Conservation (phyloP, 768 basidiomycete species). For the Dacryopinax spathularia region DNA sequence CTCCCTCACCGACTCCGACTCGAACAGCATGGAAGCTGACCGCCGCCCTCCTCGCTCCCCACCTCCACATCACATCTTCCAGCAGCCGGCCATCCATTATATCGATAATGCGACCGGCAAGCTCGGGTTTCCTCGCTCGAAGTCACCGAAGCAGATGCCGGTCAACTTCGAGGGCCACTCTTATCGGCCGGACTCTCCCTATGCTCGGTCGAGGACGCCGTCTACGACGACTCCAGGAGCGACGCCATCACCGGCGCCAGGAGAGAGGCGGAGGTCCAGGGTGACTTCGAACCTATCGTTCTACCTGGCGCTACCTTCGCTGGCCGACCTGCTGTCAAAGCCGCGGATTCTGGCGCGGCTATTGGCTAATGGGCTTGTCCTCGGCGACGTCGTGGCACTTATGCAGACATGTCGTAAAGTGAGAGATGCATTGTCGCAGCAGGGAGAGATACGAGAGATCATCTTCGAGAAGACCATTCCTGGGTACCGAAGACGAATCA, state of each 20-base stretch:
- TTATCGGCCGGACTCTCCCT: neutral
- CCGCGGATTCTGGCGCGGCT: neutral
- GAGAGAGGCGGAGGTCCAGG: neutral
- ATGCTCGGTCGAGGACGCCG: neutral
- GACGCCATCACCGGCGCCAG: neutral
- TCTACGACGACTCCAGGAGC: neutral
- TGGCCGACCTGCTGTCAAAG: neutral
- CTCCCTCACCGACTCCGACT: neutral
- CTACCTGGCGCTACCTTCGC: neutral
- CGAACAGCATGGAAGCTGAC: constrained; percentile 1
- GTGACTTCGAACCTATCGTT: neutral
- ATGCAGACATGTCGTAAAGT: neutral
- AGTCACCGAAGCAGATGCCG: neutral
- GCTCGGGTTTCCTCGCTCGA: neutral
- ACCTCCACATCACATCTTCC: neutral
- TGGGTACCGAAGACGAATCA: neutral
- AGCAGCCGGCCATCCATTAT: neutral
- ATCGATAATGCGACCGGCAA: constrained; percentile 1
- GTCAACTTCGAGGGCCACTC: neutral
- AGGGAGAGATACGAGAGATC: neutral
- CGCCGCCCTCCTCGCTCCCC: neutral
- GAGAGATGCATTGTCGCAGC: neutral
- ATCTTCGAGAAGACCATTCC: neutral
- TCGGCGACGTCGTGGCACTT: neutral
- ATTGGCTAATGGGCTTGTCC: neutral